Evolutionary conservation across 108 stramenopile genomes (phyloP).

Genomic region (Cyclotella choctawhatcheeana): DNA sequence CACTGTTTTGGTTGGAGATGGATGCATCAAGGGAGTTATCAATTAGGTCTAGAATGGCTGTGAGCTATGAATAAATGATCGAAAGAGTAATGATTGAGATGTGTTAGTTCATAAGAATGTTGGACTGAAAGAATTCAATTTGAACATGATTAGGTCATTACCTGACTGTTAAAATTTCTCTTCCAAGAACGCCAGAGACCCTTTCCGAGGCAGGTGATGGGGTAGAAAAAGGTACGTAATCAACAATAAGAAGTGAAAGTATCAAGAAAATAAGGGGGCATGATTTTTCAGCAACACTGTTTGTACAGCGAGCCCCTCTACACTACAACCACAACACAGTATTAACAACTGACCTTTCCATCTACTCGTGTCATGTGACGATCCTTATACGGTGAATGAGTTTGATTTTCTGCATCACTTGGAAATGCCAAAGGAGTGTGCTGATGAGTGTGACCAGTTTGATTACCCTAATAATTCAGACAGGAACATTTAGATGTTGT

Average conservation of each 20-base stretch:
- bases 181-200: not conserved
- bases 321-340: too few species aligned
- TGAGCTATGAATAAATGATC: conserved; percentile 30
- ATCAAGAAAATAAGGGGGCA: too few species aligned
- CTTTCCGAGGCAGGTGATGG: too few species aligned
- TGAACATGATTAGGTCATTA: not conserved
- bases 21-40: conserved; percentile 81
- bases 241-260: too few species aligned
- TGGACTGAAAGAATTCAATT: not conserved
- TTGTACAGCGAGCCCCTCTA: too few species aligned
- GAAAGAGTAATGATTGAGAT: not conserved
- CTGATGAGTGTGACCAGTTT: not conserved
- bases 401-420: not conserved
- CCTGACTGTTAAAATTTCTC: not conserved
- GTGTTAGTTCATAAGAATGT: too few species aligned
- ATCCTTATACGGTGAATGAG: not conserved
- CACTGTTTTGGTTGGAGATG: conserved; percentile 1
- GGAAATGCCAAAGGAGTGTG: not conserved
- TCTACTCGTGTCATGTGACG: not conserved
- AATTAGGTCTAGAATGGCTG: conserved; percentile 69
- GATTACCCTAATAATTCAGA: too few species aligned
- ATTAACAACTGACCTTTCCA: too few species aligned
- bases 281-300: too few species aligned
- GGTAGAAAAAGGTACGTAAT: too few species aligned
- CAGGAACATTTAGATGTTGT: too few species aligned